Conservation (phyloP, 805 yeast species). For the Sugiyamaella qingdaonensis region DNA sequence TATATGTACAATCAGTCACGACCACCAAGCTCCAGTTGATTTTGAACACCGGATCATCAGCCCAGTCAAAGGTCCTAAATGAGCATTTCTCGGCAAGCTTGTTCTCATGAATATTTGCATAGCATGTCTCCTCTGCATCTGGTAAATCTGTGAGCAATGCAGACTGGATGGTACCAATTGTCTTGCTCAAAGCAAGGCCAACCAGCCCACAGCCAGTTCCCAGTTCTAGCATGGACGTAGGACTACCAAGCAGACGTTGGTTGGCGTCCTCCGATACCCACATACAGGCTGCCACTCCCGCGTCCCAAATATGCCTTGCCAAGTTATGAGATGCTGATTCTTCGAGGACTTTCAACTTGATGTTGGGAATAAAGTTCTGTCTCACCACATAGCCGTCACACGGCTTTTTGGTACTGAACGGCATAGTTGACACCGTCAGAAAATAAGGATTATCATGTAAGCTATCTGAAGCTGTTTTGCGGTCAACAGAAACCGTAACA, state of each 20-base stretch:
- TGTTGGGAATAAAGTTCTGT: neutral
- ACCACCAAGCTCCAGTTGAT: conserved; percentile 38
- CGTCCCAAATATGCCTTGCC: conserved; percentile 44
- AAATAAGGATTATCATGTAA: conserved; percentile 11
- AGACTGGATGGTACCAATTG: conserved; percentile 16
- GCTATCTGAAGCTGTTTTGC: conserved; percentile 3
- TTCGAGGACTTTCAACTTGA: conserved; percentile 27
- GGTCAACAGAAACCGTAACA: neutral
- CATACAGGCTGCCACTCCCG: conserved; percentile 27
- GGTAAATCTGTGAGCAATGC: conserved; percentile 36
- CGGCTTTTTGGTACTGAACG: neutral
- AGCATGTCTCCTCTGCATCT: conserved; percentile 38
- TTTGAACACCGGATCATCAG: conserved; percentile 22
- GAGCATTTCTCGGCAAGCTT: conserved; percentile 10
- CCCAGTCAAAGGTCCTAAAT: conserved; percentile 40
- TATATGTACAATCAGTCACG: conserved; percentile 42
- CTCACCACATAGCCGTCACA: neutral
- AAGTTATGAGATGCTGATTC: conserved; percentile 38
- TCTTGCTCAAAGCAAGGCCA: conserved; percentile 31
- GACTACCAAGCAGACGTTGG: neutral
- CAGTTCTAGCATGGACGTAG: conserved; percentile 33
- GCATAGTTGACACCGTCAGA: conserved; percentile 9
- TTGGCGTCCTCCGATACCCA: neutral
- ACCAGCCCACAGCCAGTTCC: conserved; percentile 45
- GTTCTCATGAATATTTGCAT: conserved; percentile 27